phyloP scores from a whole-genome alignment of 352 stramenopile species.

The Phytophthora fragariae region DNA sequence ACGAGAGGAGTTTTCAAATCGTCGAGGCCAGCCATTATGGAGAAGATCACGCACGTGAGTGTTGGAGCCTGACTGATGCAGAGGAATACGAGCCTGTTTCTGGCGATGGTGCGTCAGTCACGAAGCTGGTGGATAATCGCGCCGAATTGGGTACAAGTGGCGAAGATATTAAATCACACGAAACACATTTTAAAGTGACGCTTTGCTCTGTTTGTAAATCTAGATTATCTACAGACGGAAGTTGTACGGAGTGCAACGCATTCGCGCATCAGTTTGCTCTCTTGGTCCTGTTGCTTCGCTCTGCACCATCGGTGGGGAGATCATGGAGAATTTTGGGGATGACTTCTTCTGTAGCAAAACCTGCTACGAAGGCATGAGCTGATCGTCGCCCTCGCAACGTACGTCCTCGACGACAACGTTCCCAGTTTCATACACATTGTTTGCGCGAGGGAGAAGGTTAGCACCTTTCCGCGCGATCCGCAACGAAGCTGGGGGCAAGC shows the following conservation, averaged over 20 bases:
- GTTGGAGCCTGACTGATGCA: too few species aligned
- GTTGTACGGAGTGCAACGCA: neutral
- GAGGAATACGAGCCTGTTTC: too few species aligned
- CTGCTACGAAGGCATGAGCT: neutral
- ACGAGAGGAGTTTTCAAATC: too few species aligned
- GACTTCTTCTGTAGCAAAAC: neutral
- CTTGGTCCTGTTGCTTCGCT: neutral
- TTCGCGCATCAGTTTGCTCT: neutral
- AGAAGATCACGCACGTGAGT: too few species aligned
- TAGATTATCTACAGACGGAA: neutral
- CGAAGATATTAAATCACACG: neutral
- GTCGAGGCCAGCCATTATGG: too few species aligned
- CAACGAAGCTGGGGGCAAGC: neutral
- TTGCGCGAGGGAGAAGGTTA: neutral
- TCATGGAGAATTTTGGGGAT: neutral
- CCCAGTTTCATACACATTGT: neutral
- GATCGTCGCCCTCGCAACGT: too few species aligned
- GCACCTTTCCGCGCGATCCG: slow-evolving; percentile 2
- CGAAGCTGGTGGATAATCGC: too few species aligned
- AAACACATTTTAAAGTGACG: neutral
- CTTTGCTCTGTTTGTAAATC: neutral
- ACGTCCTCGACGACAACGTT: too few species aligned
- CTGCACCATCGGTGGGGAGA: neutral
- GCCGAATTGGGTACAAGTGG: neutral
- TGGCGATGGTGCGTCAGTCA: too few species aligned